These are phyloP conservation scores for Sporothrix protearum DNA, from an alignment of 2,329 filamentous ascomycete species.

Conservation along the genomic window DNA sequence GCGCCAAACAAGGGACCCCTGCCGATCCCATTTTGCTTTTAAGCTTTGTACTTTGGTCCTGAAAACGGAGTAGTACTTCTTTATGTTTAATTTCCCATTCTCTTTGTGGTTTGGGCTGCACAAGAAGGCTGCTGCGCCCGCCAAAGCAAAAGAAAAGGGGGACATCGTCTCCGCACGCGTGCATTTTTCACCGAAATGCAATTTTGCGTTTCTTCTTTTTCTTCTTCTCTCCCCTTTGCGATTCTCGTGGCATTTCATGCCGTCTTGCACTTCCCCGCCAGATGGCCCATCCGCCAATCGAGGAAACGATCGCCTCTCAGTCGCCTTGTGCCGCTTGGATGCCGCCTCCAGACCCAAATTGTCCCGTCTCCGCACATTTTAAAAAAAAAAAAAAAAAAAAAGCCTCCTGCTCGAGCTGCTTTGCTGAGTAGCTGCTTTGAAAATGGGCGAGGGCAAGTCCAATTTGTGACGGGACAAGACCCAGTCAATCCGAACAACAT, in stretches of 20 bases:
- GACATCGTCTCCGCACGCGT: conserved; percentile 8
- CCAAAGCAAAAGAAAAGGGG: too few species aligned
- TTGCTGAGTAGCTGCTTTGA: background rate
- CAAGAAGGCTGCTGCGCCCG: background rate
- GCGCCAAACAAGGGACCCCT: conserved; percentile 2
- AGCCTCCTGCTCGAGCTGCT: too few species aligned
- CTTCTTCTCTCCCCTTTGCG: too few species aligned
- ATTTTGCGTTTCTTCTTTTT: background rate
- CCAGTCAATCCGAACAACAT: background rate
- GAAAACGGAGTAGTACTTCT: too few species aligned
- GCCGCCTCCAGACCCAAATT: background rate
- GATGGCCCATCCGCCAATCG: background rate
- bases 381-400: background rate
- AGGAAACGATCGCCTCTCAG: background rate
- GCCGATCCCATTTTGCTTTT: conserved; percentile 2
- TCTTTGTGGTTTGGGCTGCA: too few species aligned
- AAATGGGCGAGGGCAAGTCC: background rate
- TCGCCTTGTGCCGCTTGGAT: background rate
- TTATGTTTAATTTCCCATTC: background rate
- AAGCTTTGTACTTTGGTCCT: too few species aligned
- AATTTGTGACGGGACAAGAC: background rate
- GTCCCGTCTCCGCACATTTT: conserved; percentile 6
- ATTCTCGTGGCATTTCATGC: background rate
- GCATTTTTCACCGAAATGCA: background rate
- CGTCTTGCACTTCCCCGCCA: background rate